Evolutionary conservation across 805 yeast species (phyloP), one percentile per base, ranked within the genome.

Genomic region (Candida maesae): DNA sequence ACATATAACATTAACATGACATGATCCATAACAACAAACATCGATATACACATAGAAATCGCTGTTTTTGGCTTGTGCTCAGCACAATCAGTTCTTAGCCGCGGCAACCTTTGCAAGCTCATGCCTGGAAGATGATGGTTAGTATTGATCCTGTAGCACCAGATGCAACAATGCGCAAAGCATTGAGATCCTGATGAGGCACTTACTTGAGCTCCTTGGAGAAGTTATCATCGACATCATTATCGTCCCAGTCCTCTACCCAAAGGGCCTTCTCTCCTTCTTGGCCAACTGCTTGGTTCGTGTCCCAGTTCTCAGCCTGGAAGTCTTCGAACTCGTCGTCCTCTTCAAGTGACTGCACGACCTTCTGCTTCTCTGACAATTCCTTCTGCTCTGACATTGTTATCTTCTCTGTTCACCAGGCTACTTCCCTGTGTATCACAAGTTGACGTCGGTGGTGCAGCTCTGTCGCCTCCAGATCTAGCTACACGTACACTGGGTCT

Each of bases 241-340:
- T 95, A 60, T 91, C 95, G 52, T 85, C 97, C 99, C 99, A 91
- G 61, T 88, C 91, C 64, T 90, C 96, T 53, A 90, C 96, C 97
- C 98, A 90, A 38, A 90, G 75, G 47, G 78, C 73, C 53, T 76
- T 64, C 62, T 75, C 74, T 50, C 76, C 70, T 51, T 70, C 67
- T 27, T 73, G 59, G 46, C 73, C 71, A 49, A 78, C 60, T 42
- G 81, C 63, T 54, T 81, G 71, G 42, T 71, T 62, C 27, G 70
- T 73, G n/a, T 75, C 64, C 96, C 96, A 89, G 52, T 83, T 80
- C 58, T 89, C 96, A 41, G 79, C 88, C 13, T 95, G 96, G 69
- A 91, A 91, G 60, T 91, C 98, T 67, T 91, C 98, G 59, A 91
- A 91, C 63, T 90, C 97, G 60, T 91, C 98, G 58, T 91, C 97